Evolutionary conservation across 176 grass and related monocot species (phyloP).

Genomic region (Carex littledalei): DNA sequence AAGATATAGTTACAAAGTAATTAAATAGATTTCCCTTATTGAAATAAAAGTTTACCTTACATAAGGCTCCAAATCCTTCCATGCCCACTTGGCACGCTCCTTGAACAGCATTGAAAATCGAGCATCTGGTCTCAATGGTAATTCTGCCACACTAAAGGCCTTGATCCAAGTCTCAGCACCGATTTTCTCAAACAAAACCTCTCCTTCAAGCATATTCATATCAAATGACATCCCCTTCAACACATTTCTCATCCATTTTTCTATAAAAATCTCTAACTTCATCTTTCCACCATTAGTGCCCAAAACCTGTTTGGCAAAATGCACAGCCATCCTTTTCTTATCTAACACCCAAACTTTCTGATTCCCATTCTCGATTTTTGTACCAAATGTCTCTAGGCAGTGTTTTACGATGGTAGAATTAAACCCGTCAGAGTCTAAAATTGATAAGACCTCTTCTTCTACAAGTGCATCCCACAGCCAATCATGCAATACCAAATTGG

Average conservation of each 20-base stretch:
- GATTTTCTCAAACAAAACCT: constrained; percentile 71
- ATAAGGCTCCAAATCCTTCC: constrained; percentile 87
- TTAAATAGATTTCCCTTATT: not conserved
- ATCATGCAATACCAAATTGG: constrained; percentile 81
- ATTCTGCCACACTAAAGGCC: constrained; percentile 51
- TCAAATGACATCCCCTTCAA: constrained; percentile 56
- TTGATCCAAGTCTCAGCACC: constrained; percentile 83
- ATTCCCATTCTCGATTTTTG: constrained; percentile 33
- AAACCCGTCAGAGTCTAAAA: constrained; percentile 78
- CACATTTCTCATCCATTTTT: constrained; percentile 66
- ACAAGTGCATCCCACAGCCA: constrained; percentile 58
- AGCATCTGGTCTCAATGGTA: constrained; percentile 60
- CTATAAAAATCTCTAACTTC: constrained; percentile 67
- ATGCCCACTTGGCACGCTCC: constrained; percentile 71
- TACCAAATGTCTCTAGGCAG: constrained; percentile 64
- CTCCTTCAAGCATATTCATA: constrained; percentile 81
- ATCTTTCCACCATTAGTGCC: constrained; percentile 44
- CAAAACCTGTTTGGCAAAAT: constrained; percentile 50
- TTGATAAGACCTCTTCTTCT: constrained; percentile 49
- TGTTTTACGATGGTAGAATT: constrained; percentile 41
- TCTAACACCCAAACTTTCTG: constrained; percentile 57
- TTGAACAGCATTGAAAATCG: constrained; percentile 60
- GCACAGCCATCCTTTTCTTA: constrained; percentile 55
- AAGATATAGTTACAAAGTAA: not conserved
- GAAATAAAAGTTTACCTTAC: constrained; percentile 49